Evolutionary conservation across 2,329 filamentous ascomycete species (phyloP).

Genomic region (Hypoxylon rubiginosum): DNA sequence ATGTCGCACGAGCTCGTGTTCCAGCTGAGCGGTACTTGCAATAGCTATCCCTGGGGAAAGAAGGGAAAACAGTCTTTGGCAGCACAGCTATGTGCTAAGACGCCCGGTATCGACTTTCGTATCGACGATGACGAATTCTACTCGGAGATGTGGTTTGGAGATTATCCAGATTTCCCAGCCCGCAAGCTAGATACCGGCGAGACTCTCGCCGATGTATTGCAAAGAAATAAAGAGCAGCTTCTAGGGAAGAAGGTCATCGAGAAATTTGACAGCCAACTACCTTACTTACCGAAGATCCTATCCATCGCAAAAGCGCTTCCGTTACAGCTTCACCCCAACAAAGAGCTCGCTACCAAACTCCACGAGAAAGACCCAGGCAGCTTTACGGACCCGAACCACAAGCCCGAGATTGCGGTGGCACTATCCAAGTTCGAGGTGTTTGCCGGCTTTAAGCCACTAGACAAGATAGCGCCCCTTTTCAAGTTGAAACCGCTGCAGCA

Average conservation of each 20-base stretch:
- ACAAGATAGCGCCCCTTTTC: slow-evolving; percentile 71
- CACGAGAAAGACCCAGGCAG: slow-evolving; percentile 73
- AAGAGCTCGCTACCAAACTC: slow-evolving; percentile 72
- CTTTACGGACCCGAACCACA: slow-evolving; percentile 81
- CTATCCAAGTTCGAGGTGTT: slow-evolving; percentile 81
- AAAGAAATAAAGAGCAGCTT: slow-evolving; percentile 71
- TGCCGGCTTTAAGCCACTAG: slow-evolving; percentile 78
- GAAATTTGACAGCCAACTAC: slow-evolving; percentile 74
- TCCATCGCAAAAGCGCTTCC: slow-evolving; percentile 82
- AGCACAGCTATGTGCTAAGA: slow-evolving; percentile 74
- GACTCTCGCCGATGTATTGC: slow-evolving; percentile 73
- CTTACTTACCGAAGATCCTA: slow-evolving; percentile 81
- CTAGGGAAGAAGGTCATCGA: slow-evolving; percentile 73
- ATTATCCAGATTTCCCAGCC: slow-evolving; percentile 78
- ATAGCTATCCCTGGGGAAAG: slow-evolving; percentile 80
- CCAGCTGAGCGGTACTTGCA: slow-evolving; percentile 62
- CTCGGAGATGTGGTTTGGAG: slow-evolving; percentile 80
- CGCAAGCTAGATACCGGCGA: slow-evolving; percentile 73
- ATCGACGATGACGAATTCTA: slow-evolving; percentile 75
- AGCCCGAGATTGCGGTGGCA: slow-evolving; percentile 83
- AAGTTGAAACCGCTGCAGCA: slow-evolving; percentile 65
- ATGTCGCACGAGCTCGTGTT: slow-evolving; percentile 55
- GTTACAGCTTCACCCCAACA: slow-evolving; percentile 81
- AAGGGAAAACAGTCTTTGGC: slow-evolving; percentile 75
- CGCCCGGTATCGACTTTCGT: slow-evolving; percentile 72